Conservation (phyloP, 495 filamentous ascomycete species). For the Aspergillus saccharolyticus region DNA sequence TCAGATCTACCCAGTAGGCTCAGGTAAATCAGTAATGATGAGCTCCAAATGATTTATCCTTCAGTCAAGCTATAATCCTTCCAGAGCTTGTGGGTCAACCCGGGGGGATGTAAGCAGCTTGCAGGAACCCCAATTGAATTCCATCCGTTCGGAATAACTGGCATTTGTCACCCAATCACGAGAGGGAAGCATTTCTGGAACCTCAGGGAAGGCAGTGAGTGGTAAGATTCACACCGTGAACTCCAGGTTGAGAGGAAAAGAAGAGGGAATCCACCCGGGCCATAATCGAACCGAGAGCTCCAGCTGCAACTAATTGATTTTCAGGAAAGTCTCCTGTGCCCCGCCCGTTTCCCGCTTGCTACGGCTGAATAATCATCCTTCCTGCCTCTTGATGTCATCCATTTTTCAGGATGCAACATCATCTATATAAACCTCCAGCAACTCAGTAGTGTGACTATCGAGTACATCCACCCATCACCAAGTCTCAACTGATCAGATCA, state of each 20-base stretch:
- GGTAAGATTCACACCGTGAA: neutral
- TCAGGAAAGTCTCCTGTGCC: neutral
- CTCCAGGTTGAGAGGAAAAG: neutral
- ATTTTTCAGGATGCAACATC: neutral
- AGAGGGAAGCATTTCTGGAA: neutral
- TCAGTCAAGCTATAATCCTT: too few species aligned
- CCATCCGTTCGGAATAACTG: neutral
- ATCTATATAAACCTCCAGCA: neutral
- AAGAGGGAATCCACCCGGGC: neutral
- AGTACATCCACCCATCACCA: too few species aligned
- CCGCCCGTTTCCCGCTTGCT: neutral
- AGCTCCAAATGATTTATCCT: too few species aligned
- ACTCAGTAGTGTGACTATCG: too few species aligned
- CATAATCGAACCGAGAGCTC: neutral
- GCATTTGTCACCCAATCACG: neutral
- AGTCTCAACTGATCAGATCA: neutral
- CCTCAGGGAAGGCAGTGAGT: neutral
- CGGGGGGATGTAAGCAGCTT: neutral
- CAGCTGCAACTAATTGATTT: neutral
- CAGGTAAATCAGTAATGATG: too few species aligned
- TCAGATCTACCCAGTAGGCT: too few species aligned
- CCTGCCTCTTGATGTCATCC: slow-evolving; percentile 1
- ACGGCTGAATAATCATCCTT: neutral
- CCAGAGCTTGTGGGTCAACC: neutral
- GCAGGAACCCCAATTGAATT: neutral